phyloP scores from a whole-genome alignment of 1,139 yeast genomes.

The Taiozyma onychis region DNA sequence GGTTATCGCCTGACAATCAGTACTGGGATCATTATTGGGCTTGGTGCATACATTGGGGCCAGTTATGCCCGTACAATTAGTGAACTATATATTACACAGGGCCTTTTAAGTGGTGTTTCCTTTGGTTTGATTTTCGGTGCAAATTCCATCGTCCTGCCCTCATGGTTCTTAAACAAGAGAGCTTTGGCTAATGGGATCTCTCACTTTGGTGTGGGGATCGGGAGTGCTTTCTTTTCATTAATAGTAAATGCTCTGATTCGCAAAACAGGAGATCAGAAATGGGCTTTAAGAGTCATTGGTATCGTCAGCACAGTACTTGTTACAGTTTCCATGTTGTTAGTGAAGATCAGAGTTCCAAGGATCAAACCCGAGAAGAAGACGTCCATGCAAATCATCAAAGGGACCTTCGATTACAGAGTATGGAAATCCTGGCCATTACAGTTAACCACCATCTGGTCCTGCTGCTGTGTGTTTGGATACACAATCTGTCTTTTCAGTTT shows the following conservation, averaged over 20 bases:
- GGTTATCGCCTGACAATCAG: constrained; percentile 31
- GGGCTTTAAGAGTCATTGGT: constrained; percentile 55
- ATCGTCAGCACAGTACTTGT: constrained; percentile 41
- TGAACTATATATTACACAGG: constrained; percentile 50
- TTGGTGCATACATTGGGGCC: constrained; percentile 48
- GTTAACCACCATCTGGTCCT: constrained; percentile 37
- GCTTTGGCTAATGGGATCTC: constrained; percentile 58
- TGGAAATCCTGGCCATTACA: constrained; percentile 28
- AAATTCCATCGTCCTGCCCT: constrained; percentile 48
- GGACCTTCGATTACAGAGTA: constrained; percentile 22
- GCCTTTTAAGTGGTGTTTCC: constrained; percentile 51
- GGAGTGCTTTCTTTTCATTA: constrained; percentile 53
- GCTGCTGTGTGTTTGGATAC: constrained; percentile 34
- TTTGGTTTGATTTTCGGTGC: constrained; percentile 48
- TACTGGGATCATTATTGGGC: constrained; percentile 44
- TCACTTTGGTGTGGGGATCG: constrained; percentile 58
- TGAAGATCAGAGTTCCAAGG: constrained; percentile 23
- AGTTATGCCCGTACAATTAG: constrained; percentile 45
- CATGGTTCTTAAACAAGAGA: constrained; percentile 54
- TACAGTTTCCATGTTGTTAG: constrained; percentile 26
- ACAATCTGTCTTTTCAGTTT: constrained; percentile 43
- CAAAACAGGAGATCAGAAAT: constrained; percentile 43
- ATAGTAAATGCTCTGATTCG: constrained; percentile 42
- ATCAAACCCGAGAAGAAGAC: constrained; percentile 29
- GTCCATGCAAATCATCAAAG: constrained; percentile 22